A percentile compares a stretch with the other conserved stretches of the same genome.
Evolutionary conservation across 257 asterid genomes (phyloP).

Genomic region (Solanum etuberosum): DNA sequence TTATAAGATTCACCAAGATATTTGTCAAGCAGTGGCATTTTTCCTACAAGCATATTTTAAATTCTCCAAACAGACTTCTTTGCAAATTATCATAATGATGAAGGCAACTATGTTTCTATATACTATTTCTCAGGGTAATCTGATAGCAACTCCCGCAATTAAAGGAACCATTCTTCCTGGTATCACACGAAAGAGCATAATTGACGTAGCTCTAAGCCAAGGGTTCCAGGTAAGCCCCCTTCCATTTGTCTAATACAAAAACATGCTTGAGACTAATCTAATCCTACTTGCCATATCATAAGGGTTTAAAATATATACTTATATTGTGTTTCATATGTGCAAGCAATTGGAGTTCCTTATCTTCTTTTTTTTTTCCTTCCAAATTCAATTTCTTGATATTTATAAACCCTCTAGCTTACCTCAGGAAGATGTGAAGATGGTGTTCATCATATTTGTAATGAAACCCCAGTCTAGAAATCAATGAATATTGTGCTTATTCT

Average conservation of each 20-base stretch:
- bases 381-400: background rate
- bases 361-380: background rate
- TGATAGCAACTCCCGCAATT: conserved; percentile 32
- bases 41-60: background rate
- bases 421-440: background rate
- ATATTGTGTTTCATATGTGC: background rate
- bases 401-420: background rate
- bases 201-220: conserved; percentile 33
- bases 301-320: background rate
- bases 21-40: background rate
- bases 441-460: background rate
- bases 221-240: conserved; percentile 24
- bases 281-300: background rate
- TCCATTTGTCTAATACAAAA: background rate
- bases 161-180: conserved; percentile 46
- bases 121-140: conserved; percentile 19
- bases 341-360: background rate
- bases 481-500: background rate
- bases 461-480: background rate
- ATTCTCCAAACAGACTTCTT: background rate
- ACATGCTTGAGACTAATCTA: background rate
- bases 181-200: conserved; percentile 41
- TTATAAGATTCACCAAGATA: background rate
- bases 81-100: background rate
- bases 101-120: background rate